A percentile compares a stretch with the other conserved stretches of the same genome.
Conservation (phyloP, 345 rosid genomes). For the Pistacia integerrima region DNA sequence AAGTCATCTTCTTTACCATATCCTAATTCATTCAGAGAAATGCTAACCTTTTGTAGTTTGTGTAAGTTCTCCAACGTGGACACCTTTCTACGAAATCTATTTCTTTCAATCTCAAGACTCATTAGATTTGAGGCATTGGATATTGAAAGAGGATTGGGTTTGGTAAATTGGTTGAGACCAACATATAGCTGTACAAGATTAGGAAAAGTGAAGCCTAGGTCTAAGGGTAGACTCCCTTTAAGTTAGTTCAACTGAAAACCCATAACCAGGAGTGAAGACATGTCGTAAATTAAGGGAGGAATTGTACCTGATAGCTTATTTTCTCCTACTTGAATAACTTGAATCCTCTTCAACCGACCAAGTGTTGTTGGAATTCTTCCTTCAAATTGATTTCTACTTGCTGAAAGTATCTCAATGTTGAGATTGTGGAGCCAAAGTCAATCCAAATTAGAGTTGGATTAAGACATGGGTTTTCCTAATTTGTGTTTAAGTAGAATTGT, state of each 20-base stretch:
- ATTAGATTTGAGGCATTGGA: conserved; percentile 25
- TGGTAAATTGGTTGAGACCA: not conserved
- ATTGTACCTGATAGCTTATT: conserved; percentile 4
- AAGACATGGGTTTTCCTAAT: no score
- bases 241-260: not conserved
- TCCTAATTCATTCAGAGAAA: no score
- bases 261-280: not conserved
- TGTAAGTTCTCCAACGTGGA: not conserved
- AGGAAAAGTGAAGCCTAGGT: conserved; percentile 23
- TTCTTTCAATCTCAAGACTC: rapidly evolving
- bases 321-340: no score
- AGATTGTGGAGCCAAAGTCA: conserved; percentile 16
- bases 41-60: not conserved
- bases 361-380: no score
- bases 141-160: conserved; percentile 25
- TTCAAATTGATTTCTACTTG: no score
- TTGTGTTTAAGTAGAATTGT: no score
- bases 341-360: no score
- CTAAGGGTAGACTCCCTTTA: not conserved
- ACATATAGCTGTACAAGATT: not conserved
- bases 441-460: no score
- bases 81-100: conserved; percentile 10
- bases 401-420: not conserved
- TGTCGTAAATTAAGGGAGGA: not conserved
- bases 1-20: no score